Percentiles rank a stretch among this genome's conserved stretches.
phyloP scores from a whole-genome alignment of 1,284 basidiomycete species.

The Cryptococcus sp. region DNA sequence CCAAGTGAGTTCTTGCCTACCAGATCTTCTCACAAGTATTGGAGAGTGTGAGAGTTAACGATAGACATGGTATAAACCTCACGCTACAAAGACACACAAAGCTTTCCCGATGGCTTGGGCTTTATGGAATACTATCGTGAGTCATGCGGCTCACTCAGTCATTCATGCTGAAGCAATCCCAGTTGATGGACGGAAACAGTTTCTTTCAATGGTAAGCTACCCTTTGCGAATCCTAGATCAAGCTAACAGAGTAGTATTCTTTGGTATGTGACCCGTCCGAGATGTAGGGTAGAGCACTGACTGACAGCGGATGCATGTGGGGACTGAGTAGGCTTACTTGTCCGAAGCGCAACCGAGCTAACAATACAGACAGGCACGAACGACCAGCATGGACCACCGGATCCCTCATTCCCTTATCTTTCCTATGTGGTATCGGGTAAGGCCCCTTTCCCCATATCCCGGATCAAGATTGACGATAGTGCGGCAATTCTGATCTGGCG shows the following conservation, averaged over 20 bases:
- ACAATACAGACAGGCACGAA: slow-evolving; percentile 30
- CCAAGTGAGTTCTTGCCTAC: slow-evolving; percentile 25
- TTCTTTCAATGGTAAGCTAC: slow-evolving; percentile 59
- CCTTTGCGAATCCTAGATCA: not conserved
- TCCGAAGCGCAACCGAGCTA: slow-evolving; percentile 16
- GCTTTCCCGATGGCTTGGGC: slow-evolving; percentile 72
- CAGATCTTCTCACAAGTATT: not conserved
- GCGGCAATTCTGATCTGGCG: slow-evolving; percentile 73
- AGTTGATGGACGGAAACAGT: slow-evolving; percentile 71
- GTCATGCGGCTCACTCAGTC: slow-evolving; percentile 5
- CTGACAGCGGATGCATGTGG: slow-evolving; percentile 73
- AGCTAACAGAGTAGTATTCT: slow-evolving; percentile 7
- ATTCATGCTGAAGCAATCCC: slow-evolving; percentile 2
- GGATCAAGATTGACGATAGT: slow-evolving; percentile 12
- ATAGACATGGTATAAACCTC: slow-evolving; percentile 82
- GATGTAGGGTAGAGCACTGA: not conserved
- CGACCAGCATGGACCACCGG: slow-evolving; percentile 57
- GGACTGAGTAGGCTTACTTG: slow-evolving; percentile 54
- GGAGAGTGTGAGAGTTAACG: no score
- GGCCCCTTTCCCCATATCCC: slow-evolving; percentile 1
- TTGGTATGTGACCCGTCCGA: slow-evolving; percentile 8
- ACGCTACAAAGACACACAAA: slow-evolving; percentile 77
- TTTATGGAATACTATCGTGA: slow-evolving; percentile 44
- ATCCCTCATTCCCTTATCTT: slow-evolving; percentile 67
- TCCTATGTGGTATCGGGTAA: slow-evolving; percentile 68